Conservation (phyloP, 2,329 filamentous ascomycete species). For the Penicillium sp. region DNA sequence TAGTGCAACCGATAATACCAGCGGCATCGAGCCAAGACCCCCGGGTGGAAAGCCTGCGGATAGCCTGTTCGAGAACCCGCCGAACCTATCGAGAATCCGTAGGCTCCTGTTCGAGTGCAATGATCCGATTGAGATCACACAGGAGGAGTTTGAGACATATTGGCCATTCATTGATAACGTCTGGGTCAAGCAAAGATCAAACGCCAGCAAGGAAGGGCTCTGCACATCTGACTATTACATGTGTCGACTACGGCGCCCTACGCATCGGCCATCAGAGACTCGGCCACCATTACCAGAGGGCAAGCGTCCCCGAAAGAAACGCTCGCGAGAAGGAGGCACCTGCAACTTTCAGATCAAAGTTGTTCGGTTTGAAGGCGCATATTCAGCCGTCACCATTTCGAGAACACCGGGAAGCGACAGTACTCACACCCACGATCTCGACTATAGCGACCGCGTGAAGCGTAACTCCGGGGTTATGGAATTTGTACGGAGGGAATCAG, state of each 20-base stretch:
- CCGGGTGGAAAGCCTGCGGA: slow-evolving; percentile 11
- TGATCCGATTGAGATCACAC: slow-evolving; percentile 47
- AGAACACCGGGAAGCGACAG: slow-evolving; percentile 42
- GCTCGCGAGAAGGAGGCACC: slow-evolving; percentile 45
- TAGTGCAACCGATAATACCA: not conserved
- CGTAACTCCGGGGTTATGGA: slow-evolving; percentile 51
- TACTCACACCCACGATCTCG: slow-evolving; percentile 48
- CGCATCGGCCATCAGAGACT: slow-evolving; percentile 40
- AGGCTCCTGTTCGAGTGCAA: slow-evolving; percentile 47
- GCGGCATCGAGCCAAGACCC: not conserved
- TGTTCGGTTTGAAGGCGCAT: slow-evolving; percentile 44
- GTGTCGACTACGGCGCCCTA: slow-evolving; percentile 45
- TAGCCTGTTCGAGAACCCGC: slow-evolving; percentile 44
- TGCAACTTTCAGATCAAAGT: slow-evolving; percentile 52
- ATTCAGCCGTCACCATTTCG: slow-evolving; percentile 44
- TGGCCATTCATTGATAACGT: slow-evolving; percentile 53
- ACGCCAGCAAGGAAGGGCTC: slow-evolving; percentile 43
- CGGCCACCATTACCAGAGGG: slow-evolving; percentile 43
- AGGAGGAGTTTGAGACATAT: slow-evolving; percentile 48
- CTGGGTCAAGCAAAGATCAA: slow-evolving; percentile 49
- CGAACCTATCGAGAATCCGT: slow-evolving; percentile 44
- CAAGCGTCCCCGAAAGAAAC: slow-evolving; percentile 47
- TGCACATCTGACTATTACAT: slow-evolving; percentile 49
- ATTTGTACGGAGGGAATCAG: slow-evolving; percentile 44
- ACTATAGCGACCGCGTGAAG: slow-evolving; percentile 50